phyloP scores from a whole-genome alignment of 2,329 filamentous ascomycete genomes.

The Colletotrichum eleusines region DNA sequence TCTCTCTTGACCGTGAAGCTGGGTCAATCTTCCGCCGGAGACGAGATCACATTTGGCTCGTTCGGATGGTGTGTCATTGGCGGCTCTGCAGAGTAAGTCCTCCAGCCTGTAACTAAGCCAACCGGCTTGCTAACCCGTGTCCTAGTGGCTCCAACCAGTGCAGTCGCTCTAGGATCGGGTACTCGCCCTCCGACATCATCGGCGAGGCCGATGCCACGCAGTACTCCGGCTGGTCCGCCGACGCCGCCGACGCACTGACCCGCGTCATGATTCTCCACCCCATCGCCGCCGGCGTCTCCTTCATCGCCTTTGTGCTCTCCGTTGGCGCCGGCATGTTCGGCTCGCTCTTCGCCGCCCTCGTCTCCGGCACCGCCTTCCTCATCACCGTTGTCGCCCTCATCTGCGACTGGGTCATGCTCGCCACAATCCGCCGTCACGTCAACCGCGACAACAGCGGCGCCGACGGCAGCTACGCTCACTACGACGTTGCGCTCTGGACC shows the following conservation, averaged over 20 bases:
- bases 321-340: slow-evolving; percentile 65
- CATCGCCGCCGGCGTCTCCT: slow-evolving; percentile 67
- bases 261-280: slow-evolving; percentile 73
- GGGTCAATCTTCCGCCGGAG: slow-evolving; percentile 49
- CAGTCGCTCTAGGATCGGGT: slow-evolving; percentile 64
- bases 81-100: slow-evolving; percentile 44
- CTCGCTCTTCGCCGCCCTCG: slow-evolving; percentile 63
- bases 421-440: slow-evolving; percentile 65
- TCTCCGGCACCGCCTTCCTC: slow-evolving; percentile 63
- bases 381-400: slow-evolving; percentile 61
- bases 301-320: slow-evolving; percentile 69
- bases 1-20: slow-evolving; percentile 66
- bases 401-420: slow-evolving; percentile 70
- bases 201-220: slow-evolving; percentile 50
- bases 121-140: slow-evolving; percentile 3
- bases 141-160: slow-evolving; percentile 59
- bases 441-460: slow-evolving; percentile 56
- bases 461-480: slow-evolving; percentile 59
- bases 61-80: slow-evolving; percentile 68
- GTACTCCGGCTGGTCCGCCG: slow-evolving; percentile 57
- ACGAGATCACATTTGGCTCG: slow-evolving; percentile 66
- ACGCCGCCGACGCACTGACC: slow-evolving; percentile 64
- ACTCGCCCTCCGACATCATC: slow-evolving; percentile 64
- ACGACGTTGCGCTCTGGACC: slow-evolving; percentile 72
- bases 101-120: background rate